Evolutionary conservation across 2,329 filamentous ascomycete species (phyloP).

Genomic region (Fusarium buharicum): DNA sequence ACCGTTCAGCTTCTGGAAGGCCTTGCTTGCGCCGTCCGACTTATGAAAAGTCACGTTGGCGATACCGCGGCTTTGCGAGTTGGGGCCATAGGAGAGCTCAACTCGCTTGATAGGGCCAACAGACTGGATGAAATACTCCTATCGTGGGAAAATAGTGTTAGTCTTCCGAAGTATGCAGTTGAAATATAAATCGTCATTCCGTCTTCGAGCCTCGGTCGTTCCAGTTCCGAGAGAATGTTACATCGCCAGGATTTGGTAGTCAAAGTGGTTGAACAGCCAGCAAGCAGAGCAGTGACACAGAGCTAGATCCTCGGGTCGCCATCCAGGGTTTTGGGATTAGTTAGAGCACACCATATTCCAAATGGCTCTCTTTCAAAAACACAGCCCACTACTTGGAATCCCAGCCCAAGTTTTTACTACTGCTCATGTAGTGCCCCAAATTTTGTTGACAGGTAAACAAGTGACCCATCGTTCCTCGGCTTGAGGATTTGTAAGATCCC

Average conservation of each 20-base stretch:
- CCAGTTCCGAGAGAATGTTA: constrained; percentile 45
- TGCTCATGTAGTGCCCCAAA: constrained; percentile 9
- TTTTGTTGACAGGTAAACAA: constrained; percentile 2
- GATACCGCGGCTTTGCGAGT: constrained; percentile 89
- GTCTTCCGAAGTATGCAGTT: constrained; percentile 59
- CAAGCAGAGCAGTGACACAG: constrained; percentile 49
- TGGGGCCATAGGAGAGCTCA: constrained; percentile 91
- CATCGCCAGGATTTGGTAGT: constrained; percentile 37
- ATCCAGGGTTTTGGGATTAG: constrained; percentile 9
- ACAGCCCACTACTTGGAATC: constrained; percentile 33
- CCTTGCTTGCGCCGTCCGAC: constrained; percentile 83
- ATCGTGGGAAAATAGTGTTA: constrained; percentile 72
- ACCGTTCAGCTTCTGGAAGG: constrained; percentile 85
- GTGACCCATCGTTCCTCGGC: constrained; percentile 6
- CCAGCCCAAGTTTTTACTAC: constrained; percentile 30
- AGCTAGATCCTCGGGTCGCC: constrained; percentile 19
- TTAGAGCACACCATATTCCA: constrained; percentile 19
- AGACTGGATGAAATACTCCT: constrained; percentile 95
- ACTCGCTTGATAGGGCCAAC: constrained; percentile 92
- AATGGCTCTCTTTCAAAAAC: constrained; percentile 21
- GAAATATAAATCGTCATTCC: constrained; percentile 45
- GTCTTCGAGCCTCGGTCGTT: constrained; percentile 48
- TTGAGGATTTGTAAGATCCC: constrained; percentile 7
- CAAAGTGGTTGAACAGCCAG: constrained; percentile 34
- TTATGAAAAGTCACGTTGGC: constrained; percentile 89